Evolutionary conservation across 1,284 basidiomycete genomes (phyloP).

Genomic region (Marasmius oreades): DNA sequence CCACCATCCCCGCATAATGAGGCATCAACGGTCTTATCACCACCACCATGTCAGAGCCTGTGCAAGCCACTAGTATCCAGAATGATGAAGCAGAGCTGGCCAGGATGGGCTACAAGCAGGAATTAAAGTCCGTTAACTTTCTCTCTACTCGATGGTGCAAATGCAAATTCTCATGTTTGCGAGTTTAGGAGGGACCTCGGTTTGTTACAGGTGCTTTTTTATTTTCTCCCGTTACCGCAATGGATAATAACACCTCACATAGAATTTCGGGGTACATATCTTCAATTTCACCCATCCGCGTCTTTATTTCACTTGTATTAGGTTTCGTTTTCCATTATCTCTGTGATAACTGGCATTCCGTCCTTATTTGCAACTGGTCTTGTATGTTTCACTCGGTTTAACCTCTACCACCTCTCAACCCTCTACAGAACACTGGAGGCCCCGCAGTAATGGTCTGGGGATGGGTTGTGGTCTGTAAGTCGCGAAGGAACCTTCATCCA

Average conservation of each 20-base stretch:
- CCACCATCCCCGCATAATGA: too few species aligned
- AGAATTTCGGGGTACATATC: slow-evolving; percentile 71
- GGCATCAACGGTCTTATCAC: too few species aligned
- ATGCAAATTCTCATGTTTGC: slow-evolving; percentile 2
- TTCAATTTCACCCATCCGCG: slow-evolving; percentile 27
- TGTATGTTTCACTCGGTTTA: slow-evolving; percentile 32
- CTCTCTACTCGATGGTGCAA: not conserved
- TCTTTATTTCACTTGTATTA: slow-evolving; percentile 64
- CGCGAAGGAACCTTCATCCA: slow-evolving; percentile 13
- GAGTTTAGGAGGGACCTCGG: slow-evolving; percentile 42
- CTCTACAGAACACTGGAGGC: slow-evolving; percentile 56
- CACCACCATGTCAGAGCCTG: not conserved
- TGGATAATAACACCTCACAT: slow-evolving; percentile 5
- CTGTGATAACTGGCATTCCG: slow-evolving; percentile 65
- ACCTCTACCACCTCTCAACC: not conserved
- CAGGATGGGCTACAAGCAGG: slow-evolving; percentile 74
- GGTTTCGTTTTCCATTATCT: slow-evolving; percentile 74
- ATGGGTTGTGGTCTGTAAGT: slow-evolving; percentile 59
- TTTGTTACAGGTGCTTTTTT: slow-evolving; percentile 49
- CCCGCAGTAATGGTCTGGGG: slow-evolving; percentile 75
- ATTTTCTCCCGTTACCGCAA: slow-evolving; percentile 1
- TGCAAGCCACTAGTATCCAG: slow-evolving; percentile 1
- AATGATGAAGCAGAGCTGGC: slow-evolving; percentile 63
- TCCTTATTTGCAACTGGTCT: slow-evolving; percentile 65
- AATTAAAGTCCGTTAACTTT: slow-evolving; percentile 50